Conservation (phyloP, 768 basidiomycete genomes). For the Infundibulicybe gibba region DNA sequence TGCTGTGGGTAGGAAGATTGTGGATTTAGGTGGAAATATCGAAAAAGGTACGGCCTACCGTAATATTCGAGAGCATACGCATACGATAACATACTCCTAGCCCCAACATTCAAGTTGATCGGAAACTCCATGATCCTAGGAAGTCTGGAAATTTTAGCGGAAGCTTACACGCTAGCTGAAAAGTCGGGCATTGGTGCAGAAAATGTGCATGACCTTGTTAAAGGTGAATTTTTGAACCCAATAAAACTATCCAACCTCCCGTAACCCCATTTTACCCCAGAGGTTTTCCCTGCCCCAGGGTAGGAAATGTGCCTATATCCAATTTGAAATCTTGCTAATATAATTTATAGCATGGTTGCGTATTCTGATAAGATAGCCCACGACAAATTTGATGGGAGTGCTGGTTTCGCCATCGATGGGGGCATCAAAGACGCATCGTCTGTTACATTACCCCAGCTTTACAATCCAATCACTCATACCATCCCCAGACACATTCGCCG, state of each 20-base stretch:
- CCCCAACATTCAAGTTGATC: constrained; percentile 71
- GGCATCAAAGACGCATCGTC: constrained; percentile 83
- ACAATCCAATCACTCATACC: constrained; percentile 1
- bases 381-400: constrained; percentile 70
- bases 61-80: neutral
- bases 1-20: constrained; percentile 68
- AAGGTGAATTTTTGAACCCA: constrained; percentile 37
- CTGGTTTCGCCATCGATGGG: constrained; percentile 80
- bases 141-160: constrained; percentile 75
- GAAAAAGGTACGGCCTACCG: constrained; percentile 56
- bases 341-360: constrained; percentile 35
- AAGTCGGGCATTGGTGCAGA: constrained; percentile 76
- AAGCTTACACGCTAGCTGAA: constrained; percentile 81
- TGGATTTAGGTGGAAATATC: constrained; percentile 82
- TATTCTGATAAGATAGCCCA: constrained; percentile 70
- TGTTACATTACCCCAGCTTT: constrained; percentile 13
- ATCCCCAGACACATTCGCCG: constrained; percentile 58
- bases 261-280: constrained; percentile 22
- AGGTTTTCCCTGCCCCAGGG: constrained; percentile 67
- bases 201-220: constrained; percentile 51
- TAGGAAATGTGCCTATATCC: constrained; percentile 19
- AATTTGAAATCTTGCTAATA: constrained; percentile 2
- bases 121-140: constrained; percentile 79
- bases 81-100: constrained; percentile 24
- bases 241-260: constrained; percentile 2